Evolutionary conservation across 768 basidiomycete genomes (phyloP), one percentile per base, ranked within the genome.

Genomic region (Nidularia sp.): DNA sequence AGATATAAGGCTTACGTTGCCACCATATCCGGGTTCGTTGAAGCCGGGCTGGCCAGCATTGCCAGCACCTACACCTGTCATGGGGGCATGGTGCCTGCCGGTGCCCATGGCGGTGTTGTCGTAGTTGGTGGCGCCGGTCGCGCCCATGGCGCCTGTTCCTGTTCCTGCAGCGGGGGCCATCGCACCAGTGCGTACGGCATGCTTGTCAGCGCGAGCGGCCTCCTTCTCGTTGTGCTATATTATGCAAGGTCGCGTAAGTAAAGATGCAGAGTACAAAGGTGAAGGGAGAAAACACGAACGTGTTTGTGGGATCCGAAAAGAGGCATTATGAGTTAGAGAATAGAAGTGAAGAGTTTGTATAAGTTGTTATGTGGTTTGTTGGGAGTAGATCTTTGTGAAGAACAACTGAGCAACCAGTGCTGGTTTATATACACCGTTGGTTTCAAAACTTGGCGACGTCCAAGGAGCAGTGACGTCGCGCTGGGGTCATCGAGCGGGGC

Each of bases 301-400:
- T 48, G 47, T 48, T 57, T 45, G 36, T 65, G 65, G 52, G 60
- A 60, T 58, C 63, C 61, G 51, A 70, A 63, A 56, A 66, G 60
- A 62, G 68, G 65, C 68, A 70, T 70, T 54, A 32, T 53, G 41
- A 35, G 45, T 55, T 44, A 18, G 18, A 18, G 41, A 52, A 44
- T 34, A 33, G 15, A 5, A 48, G 13, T 34, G 18, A 5, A 41
- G 42, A 35, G 12, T 36, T 45, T 41, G 49, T 3, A 2, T 31
- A 41, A 9, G 4, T 12, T 18, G 33, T 31, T 15, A 18, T 18
- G 18, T 18, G 18, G 18, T 18, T 18, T 18, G 18, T 18, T 18
- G 18, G 18, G 18, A 18, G 18, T 18, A 18, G 18, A 18, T 18
- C 18, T 18, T 18, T 18, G 18, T 18, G 18, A 18, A 18, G 18